phyloP scores from a whole-genome alignment of 2,329 filamentous ascomycete genomes.

The Rutstroemia sydowiana region DNA sequence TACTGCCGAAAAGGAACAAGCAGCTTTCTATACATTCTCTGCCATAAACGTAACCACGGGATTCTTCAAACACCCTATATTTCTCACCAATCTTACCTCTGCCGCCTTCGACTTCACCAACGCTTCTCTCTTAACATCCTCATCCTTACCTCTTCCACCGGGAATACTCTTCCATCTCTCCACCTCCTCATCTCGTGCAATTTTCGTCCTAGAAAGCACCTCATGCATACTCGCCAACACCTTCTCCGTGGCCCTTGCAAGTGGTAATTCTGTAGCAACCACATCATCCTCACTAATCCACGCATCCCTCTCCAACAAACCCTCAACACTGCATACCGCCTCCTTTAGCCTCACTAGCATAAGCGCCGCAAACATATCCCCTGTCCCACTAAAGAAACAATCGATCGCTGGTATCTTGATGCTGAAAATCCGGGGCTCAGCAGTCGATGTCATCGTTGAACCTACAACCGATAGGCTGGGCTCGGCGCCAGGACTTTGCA shows the following conservation, averaged over 20 bases:
- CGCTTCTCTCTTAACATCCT: constrained; percentile 42
- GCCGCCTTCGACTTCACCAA: constrained; percentile 74
- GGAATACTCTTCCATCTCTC: constrained; percentile 40
- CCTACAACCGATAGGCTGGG: constrained; percentile 65
- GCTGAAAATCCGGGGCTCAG: constrained; percentile 74
- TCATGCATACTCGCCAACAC: constrained; percentile 90
- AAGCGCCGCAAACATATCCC: constrained; percentile 96
- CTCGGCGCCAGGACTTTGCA: constrained; percentile 47
- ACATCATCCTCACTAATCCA: constrained; percentile 78
- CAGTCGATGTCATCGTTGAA: constrained; percentile 59
- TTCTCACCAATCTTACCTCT: constrained; percentile 77
- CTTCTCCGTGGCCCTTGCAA: constrained; percentile 77
- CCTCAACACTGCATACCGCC: constrained; percentile 49
- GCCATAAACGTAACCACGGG: constrained; percentile 60
- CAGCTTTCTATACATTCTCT: constrained; percentile 34
- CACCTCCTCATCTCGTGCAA: constrained; percentile 60
- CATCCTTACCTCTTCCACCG: constrained; percentile 32
- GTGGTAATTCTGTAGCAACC: constrained; percentile 61
- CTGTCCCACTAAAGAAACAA: constrained; percentile 92
- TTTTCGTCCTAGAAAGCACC: constrained; percentile 62
- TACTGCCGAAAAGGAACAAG: neutral
- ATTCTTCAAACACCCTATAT: constrained; percentile 58
- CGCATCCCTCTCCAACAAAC: constrained; percentile 46
- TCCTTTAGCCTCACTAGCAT: constrained; percentile 83
- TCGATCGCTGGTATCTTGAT: constrained; percentile 82